Evolutionary conservation across 1,139 yeast genomes (phyloP).

Genomic region (Suhomyces guaymorum): DNA sequence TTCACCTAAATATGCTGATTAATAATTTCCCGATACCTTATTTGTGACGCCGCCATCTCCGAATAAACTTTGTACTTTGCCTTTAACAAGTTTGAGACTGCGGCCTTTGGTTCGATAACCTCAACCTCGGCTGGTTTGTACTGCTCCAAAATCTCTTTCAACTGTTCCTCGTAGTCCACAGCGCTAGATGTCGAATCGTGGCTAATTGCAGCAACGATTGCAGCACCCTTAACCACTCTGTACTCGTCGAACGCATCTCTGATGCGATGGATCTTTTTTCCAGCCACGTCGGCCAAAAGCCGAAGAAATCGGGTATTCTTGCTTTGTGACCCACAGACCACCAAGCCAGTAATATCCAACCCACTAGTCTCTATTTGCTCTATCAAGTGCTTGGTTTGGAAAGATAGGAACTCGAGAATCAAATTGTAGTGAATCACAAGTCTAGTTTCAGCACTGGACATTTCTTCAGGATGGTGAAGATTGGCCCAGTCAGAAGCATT

Average conservation of each 20-base stretch:
- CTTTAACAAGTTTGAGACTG: too few relatives aligned
- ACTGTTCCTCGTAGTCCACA: conserved; percentile 1
- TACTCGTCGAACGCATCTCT: conserved; percentile 21
- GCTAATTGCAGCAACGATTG: conserved; percentile 26
- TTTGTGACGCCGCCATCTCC: too few relatives aligned
- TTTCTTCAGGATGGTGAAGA: conserved; percentile 6
- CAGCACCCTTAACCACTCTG: conserved; percentile 42
- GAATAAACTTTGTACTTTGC: too few relatives aligned
- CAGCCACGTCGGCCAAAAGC: conserved; percentile 27
- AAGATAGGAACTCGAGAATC: conserved; percentile 50
- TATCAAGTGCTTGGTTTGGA: conserved; percentile 47
- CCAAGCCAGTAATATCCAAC: conserved; percentile 29
- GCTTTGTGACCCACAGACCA: conserved; percentile 55
- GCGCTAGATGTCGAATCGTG: neutral
- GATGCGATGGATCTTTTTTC: conserved; percentile 22
- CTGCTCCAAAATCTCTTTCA: neutral
- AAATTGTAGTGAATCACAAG: conserved; percentile 45
- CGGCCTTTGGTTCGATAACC: too few relatives aligned
- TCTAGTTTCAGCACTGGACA: conserved; percentile 4
- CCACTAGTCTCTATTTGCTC: conserved; percentile 23
- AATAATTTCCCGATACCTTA: too few relatives aligned
- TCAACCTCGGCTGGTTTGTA: too few relatives aligned
- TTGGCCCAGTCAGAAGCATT: conserved; percentile 22
- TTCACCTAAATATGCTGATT: too few relatives aligned
- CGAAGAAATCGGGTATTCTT: conserved; percentile 43